Evolutionary conservation across 1,284 basidiomycete species (phyloP).

Genomic region (Ganoderma resinaceum): DNA sequence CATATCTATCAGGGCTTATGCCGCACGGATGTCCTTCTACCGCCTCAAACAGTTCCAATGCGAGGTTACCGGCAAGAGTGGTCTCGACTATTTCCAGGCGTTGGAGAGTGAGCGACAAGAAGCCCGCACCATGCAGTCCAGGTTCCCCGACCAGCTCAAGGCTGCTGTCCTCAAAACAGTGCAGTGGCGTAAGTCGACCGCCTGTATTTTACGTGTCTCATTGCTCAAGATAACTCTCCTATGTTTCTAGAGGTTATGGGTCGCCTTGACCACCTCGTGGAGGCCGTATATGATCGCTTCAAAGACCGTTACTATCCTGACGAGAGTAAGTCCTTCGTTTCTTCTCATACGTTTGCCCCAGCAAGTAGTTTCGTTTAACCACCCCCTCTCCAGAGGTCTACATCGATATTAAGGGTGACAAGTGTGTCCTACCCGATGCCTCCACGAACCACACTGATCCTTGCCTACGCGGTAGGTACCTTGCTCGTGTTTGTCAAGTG

Average conservation of each 20-base stretch:
- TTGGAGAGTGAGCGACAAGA: slow-evolving; percentile 91
- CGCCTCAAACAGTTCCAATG: slow-evolving; percentile 93
- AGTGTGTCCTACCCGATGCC: slow-evolving; percentile 55
- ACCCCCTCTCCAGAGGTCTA: slow-evolving; percentile 42
- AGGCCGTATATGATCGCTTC: slow-evolving; percentile 94
- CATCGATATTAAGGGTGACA: slow-evolving; percentile 84
- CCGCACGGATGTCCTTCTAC: slow-evolving; percentile 93
- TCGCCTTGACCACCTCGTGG: slow-evolving; percentile 92
- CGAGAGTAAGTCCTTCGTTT: slow-evolving; percentile 72
- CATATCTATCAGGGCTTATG: slow-evolving; percentile 74
- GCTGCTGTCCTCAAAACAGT: slow-evolving; percentile 89
- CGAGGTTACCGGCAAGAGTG: slow-evolving; percentile 94
- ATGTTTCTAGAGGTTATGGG: slow-evolving; percentile 86
- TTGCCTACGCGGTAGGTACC: slow-evolving; percentile 63
- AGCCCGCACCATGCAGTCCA: slow-evolving; percentile 84
- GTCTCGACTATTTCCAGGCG: slow-evolving; percentile 94
- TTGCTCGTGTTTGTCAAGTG: slow-evolving; percentile 78
- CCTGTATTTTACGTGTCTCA: slow-evolving; percentile 30
- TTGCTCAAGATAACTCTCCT: slow-evolving; percentile 14
- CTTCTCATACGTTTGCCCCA: neutral
- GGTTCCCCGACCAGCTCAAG: slow-evolving; percentile 94
- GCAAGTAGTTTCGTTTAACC: neutral
- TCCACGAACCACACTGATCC: slow-evolving; percentile 29
- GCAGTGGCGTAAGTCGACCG: slow-evolving; percentile 85
- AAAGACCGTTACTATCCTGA: slow-evolving; percentile 92